Evolutionary conservation across 495 filamentous ascomycete genomes (phyloP).

Genomic region (Aspergillus mulundensis): DNA sequence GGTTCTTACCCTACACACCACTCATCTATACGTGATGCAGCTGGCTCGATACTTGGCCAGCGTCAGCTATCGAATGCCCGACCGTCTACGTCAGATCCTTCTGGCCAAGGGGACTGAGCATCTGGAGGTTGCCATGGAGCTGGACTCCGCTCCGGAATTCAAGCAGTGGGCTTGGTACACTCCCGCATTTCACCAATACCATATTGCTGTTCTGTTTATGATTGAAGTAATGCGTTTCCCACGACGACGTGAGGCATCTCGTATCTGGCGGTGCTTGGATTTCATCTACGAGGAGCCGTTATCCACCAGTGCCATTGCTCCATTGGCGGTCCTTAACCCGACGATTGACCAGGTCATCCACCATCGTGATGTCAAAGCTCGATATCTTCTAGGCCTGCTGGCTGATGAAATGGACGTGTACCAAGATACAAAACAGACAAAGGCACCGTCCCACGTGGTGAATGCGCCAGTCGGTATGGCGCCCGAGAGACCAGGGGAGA

Average conservation of each 20-base stretch:
- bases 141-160: conserved; percentile 22
- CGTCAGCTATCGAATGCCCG: conserved; percentile 19
- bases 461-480: background rate
- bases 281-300: conserved; percentile 5
- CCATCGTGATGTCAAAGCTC: background rate
- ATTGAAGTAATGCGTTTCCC: conserved; percentile 1
- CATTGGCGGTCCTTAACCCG: background rate
- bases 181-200: conserved; percentile 5
- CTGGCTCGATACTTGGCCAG: conserved; percentile 11
- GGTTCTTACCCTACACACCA: background rate
- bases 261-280: conserved; percentile 8
- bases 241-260: background rate
- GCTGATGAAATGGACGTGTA: conserved; percentile 1
- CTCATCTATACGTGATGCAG: conserved; percentile 13
- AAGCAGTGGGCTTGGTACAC: conserved; percentile 5
- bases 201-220: background rate
- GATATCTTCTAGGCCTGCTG: background rate
- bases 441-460: background rate
- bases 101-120: conserved; percentile 27
- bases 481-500: background rate
- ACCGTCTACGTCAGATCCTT: conserved; percentile 27
- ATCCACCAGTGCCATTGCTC: background rate
- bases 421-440: background rate
- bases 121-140: conserved; percentile 27
- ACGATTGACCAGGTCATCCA: background rate